These are phyloP conservation scores for Nemania diffusa DNA, from an alignment of 2,329 filamentous ascomycete genomes.

Conservation along the genomic window DNA sequence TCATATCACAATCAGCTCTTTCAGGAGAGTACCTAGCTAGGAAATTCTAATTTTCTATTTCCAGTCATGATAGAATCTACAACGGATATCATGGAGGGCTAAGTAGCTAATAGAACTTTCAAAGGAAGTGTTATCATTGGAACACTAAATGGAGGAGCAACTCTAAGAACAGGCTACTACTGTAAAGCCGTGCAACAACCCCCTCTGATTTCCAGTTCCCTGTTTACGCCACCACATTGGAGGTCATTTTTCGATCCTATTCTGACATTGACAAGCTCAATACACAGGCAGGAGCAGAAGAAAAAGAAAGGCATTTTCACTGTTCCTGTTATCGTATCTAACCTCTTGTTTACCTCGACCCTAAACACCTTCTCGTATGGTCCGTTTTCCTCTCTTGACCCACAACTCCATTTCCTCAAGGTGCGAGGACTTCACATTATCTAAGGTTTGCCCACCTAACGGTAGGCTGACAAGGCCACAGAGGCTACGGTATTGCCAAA, in stretches of 20 bases:
- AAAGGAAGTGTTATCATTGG: constrained; percentile 28
- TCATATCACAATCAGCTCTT: background rate
- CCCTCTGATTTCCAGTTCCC: constrained; percentile 41
- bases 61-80: background rate
- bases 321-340: constrained; percentile 16
- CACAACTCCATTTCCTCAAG: constrained; percentile 32
- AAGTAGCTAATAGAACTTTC: constrained; percentile 16
- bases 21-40: background rate
- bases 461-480: constrained; percentile 28
- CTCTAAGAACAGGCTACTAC: constrained; percentile 46
- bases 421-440: constrained; percentile 19
- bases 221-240: constrained; percentile 43
- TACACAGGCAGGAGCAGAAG: constrained; percentile 34
- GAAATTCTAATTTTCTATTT: constrained; percentile 7
- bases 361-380: constrained; percentile 21
- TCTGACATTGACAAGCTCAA: constrained; percentile 38
- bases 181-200: constrained; percentile 40
- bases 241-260: constrained; percentile 37
- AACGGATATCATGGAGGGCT: constrained; percentile 10
- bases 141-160: constrained; percentile 34
- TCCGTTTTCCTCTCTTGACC: constrained; percentile 23
- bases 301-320: constrained; percentile 9
- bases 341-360: constrained; percentile 16
- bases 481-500: constrained; percentile 36
- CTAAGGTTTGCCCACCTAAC: constrained; percentile 20